A percentile compares a stretch with the other conserved stretches of the same genome.
Evolutionary conservation across 495 filamentous ascomycete genomes (phyloP).

Genomic region (Aspergillus leporis): DNA sequence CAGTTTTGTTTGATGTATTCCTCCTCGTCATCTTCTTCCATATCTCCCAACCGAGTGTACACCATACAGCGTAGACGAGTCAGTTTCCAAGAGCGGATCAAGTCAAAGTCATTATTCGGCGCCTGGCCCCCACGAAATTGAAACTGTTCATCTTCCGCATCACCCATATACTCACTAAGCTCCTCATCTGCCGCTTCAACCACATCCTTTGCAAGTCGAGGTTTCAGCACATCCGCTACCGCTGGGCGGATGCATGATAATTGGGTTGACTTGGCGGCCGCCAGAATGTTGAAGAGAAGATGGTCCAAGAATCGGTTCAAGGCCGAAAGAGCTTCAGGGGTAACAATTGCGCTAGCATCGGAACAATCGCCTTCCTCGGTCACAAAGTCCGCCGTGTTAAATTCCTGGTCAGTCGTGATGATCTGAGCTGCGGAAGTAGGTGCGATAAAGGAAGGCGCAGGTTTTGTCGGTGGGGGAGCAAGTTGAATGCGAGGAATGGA

Average conservation of each 20-base stretch:
- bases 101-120: constrained; percentile 68
- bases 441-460: constrained; percentile 86
- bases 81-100: constrained; percentile 86
- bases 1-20: constrained; percentile 73
- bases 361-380: constrained; percentile 63
- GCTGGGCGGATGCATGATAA: constrained; percentile 77
- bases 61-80: constrained; percentile 95
- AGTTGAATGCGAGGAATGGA: constrained; percentile 43
- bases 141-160: constrained; percentile 67
- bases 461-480: constrained; percentile 71
- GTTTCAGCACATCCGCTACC: constrained; percentile 83
- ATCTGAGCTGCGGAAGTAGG: constrained; percentile 87
- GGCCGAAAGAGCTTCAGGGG: constrained; percentile 70
- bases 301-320: constrained; percentile 95
- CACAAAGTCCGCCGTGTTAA: constrained; percentile 64
- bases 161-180: constrained; percentile 81
- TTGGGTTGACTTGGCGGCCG: constrained; percentile 76
- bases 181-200: constrained; percentile 89
- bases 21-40: constrained; percentile 98
- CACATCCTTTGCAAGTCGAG: constrained; percentile 82
- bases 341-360: constrained; percentile 62
- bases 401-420: constrained; percentile 82
- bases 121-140: constrained; percentile 55
- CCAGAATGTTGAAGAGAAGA: constrained; percentile 84
- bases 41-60: constrained; percentile 91